phyloP scores from a whole-genome alignment of 176 grass and related monocot species.

The Dendrocalamus sinicus region DNA sequence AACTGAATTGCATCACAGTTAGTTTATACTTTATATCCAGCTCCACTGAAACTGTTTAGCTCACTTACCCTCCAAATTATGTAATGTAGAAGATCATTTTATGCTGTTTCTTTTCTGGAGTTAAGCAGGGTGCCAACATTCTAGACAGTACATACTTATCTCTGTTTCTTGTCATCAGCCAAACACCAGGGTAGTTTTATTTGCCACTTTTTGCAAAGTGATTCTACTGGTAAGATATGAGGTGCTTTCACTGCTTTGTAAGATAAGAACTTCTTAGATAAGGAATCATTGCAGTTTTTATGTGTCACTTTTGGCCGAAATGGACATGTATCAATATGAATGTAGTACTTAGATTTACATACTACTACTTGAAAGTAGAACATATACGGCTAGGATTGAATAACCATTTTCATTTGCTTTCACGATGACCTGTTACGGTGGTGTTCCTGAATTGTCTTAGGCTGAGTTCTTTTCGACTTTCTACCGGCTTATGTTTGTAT shows the following conservation, averaged over 20 bases:
- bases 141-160: neutral
- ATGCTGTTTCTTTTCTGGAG: neutral
- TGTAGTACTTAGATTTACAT: conserved; percentile 6
- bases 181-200: neutral
- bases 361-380: conserved; percentile 27
- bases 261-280: conserved; percentile 1
- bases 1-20: conserved; percentile 32
- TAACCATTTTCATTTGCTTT: conserved; percentile 29
- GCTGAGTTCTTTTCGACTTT: no score
- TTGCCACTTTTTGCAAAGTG: neutral
- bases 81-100: neutral
- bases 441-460: neutral
- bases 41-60: neutral
- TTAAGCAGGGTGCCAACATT: conserved; percentile 8
- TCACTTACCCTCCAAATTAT: neutral
- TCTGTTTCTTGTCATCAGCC: neutral
- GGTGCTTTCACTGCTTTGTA: neutral
- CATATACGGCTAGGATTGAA: neutral
- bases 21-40: neutral
- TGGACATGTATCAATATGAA: neutral
- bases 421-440: neutral
- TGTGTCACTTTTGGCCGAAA: neutral
- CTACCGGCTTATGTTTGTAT: no score
- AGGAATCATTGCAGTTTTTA: neutral
- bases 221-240: neutral